phyloP scores from a whole-genome alignment of 257 asterid species.

The Striga asiatica region DNA sequence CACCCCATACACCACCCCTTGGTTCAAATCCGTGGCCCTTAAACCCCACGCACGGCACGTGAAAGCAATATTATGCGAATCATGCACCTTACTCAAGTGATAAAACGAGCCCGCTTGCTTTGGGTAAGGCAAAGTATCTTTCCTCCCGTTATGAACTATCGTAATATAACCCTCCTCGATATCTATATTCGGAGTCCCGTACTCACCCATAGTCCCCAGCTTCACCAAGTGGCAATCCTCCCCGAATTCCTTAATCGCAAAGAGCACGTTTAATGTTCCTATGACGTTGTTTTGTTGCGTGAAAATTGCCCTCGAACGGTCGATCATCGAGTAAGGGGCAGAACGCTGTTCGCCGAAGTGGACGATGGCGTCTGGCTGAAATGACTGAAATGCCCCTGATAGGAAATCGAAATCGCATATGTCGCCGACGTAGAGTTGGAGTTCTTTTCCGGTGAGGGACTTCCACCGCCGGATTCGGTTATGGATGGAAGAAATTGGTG shows the following conservation, averaged over 20 bases:
- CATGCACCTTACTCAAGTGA: slow-evolving; percentile 92
- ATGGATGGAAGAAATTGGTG: slow-evolving; percentile 83
- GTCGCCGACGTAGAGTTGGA: slow-evolving; percentile 69
- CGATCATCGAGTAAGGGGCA: slow-evolving; percentile 97
- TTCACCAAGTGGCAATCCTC: slow-evolving; percentile 96
- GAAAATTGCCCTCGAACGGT: slow-evolving; percentile 77
- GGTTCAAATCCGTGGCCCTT: slow-evolving; percentile 87
- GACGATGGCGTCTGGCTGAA: slow-evolving; percentile 79
- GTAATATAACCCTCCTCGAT: slow-evolving; percentile 94
- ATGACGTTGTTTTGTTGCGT: slow-evolving; percentile 88
- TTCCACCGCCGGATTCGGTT: slow-evolving; percentile 77
- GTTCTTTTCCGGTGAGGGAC: slow-evolving; percentile 64
- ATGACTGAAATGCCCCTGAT: slow-evolving; percentile 60
- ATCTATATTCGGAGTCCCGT: slow-evolving; percentile 93
- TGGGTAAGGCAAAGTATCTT: slow-evolving; percentile 88
- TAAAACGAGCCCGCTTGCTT: slow-evolving; percentile 93
- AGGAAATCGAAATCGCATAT: slow-evolving; percentile 88
- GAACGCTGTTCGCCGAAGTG: slow-evolving; percentile 97
- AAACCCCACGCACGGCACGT: slow-evolving; percentile 97
- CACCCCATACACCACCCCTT: slow-evolving; percentile 92
- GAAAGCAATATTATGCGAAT: slow-evolving; percentile 85
- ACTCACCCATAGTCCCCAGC: slow-evolving; percentile 99
- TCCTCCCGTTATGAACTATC: slow-evolving; percentile 82
- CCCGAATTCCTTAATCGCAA: slow-evolving; percentile 77
- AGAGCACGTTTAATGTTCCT: slow-evolving; percentile 81